These are phyloP conservation scores for Ogataea pignaliae DNA, from an alignment of 805 yeast species.

Conservation along the genomic window DNA sequence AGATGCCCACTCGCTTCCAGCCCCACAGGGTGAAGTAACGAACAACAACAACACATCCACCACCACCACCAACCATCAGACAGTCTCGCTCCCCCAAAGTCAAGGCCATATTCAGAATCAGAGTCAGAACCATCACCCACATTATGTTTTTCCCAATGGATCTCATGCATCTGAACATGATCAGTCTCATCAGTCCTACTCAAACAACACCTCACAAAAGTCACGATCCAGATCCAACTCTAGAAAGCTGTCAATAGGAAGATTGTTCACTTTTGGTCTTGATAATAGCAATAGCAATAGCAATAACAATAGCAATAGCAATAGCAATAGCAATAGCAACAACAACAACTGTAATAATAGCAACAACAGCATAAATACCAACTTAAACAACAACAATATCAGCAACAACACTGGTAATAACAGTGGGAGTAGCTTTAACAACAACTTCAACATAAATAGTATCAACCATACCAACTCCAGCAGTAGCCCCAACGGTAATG, in stretches of 20 bases:
- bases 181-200: neutral
- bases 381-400: too few relatives aligned
- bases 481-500: neutral
- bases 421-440: neutral
- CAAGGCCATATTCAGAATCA: neutral
- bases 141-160: too few relatives aligned
- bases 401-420: constrained; percentile 5
- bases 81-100: neutral
- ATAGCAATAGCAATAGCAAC: neutral
- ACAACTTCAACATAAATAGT: neutral
- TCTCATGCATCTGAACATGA: too few relatives aligned
- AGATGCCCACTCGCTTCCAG: too few relatives aligned
- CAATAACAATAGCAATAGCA: neutral
- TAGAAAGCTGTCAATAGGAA: constrained; percentile 30
- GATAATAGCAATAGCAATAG: constrained; percentile 7
- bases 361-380: too few relatives aligned
- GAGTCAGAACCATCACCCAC: neutral
- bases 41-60: too few relatives aligned
- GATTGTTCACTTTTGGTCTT: constrained; percentile 35
- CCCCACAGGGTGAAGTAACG: too few relatives aligned
- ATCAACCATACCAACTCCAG: neutral
- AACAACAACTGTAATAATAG: neutral
- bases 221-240: constrained; percentile 39
- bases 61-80: neutral
- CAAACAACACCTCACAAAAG: constrained; percentile 6